Percentiles rank a stretch among this genome's conserved stretches.
These are phyloP conservation scores for Kluyveromyces dobzhanskii DNA, from an alignment of 805 yeast genomes.

Conservation along the genomic window DNA sequence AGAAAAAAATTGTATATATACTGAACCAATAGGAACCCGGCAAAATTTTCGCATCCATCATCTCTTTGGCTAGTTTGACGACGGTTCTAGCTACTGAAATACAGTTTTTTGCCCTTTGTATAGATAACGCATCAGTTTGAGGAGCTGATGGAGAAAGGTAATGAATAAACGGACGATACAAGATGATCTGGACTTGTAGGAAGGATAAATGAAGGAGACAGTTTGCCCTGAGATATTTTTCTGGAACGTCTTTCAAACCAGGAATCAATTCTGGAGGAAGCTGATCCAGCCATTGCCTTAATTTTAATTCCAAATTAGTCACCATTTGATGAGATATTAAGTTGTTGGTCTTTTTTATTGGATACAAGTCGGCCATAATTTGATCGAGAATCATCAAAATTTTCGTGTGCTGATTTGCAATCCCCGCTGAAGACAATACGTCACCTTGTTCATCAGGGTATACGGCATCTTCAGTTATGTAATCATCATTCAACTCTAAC, in stretches of 20 bases:
- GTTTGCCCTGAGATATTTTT: slow-evolving; percentile 60
- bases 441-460: slow-evolving; percentile 19
- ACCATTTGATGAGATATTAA: slow-evolving; percentile 39
- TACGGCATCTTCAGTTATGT: slow-evolving; percentile 55
- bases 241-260: slow-evolving; percentile 26
- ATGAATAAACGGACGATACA: slow-evolving; percentile 87
- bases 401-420: slow-evolving; percentile 80
- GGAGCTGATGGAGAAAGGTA: slow-evolving; percentile 35
- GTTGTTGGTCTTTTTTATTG: slow-evolving; percentile 32
- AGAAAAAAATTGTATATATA: slow-evolving; percentile 85
- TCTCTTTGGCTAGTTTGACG: slow-evolving; percentile 68
- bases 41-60: slow-evolving; percentile 62
- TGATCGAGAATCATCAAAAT: slow-evolving; percentile 62
- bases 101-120: slow-evolving; percentile 75
- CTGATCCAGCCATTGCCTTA: slow-evolving; percentile 64
- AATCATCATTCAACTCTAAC: slow-evolving; percentile 75
- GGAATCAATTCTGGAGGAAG: slow-evolving; percentile 72
- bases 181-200: slow-evolving; percentile 72
- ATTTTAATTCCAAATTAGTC: slow-evolving; percentile 58
- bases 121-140: slow-evolving; percentile 33
- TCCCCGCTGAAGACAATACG: slow-evolving; percentile 33
- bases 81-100: slow-evolving; percentile 77
- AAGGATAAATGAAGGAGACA: slow-evolving; percentile 64
- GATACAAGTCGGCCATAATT: slow-evolving; percentile 67
- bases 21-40: slow-evolving; percentile 92